Evolutionary conservation across 2,329 filamentous ascomycete genomes (phyloP).

Genomic region (Ophiostoma sp.): DNA sequence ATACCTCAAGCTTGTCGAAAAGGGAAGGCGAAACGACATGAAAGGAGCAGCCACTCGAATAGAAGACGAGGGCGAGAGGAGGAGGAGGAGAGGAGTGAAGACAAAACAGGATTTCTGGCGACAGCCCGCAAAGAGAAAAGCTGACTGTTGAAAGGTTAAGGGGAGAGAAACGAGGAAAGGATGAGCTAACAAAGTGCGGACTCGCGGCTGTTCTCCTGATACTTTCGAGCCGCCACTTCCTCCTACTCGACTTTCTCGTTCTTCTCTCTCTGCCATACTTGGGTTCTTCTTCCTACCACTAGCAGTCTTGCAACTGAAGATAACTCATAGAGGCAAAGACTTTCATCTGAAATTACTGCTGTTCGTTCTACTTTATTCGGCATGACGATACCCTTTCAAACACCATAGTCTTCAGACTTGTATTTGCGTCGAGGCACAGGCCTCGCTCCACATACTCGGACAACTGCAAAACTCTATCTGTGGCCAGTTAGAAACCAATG

Average conservation of each 20-base stretch:
- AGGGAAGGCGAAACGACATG: neutral
- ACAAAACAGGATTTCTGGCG: neutral
- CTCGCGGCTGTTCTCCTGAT: neutral
- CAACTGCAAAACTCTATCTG: neutral
- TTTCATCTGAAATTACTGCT: neutral
- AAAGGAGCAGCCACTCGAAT: neutral
- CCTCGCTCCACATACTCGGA: neutral
- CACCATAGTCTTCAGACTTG: neutral
- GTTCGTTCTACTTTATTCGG: neutral
- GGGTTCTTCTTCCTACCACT: neutral
- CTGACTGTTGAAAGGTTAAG: neutral
- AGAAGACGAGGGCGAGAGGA: neutral
- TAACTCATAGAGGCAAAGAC: neutral
- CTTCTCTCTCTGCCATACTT: neutral
- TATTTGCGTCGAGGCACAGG: neutral
- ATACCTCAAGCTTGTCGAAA: neutral
- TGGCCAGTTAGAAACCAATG: neutral
- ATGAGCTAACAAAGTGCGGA: neutral
- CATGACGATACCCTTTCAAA: neutral
- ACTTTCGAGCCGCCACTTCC: neutral
- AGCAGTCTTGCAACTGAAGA: neutral
- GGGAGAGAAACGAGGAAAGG: neutral
- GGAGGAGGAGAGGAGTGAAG: neutral
- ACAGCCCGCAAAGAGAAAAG: neutral
- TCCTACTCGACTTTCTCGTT: neutral